These are phyloP conservation scores for Conoideocrella luteorostrata DNA, from an alignment of 2,329 filamentous ascomycete genomes.

Conservation along the genomic window DNA sequence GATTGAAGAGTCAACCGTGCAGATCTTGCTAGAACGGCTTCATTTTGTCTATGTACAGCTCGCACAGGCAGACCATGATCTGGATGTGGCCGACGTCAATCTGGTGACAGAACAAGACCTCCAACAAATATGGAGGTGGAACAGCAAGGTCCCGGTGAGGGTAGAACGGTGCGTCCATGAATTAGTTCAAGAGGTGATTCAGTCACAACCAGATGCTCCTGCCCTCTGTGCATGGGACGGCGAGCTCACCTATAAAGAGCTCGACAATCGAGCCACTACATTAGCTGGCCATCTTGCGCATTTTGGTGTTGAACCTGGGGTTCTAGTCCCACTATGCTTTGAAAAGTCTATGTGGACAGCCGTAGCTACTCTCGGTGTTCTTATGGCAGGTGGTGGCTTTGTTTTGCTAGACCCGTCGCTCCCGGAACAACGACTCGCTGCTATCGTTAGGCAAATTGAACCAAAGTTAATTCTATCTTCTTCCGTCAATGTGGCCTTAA, in stretches of 20 bases:
- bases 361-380: no score
- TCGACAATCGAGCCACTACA: slow-evolving; percentile 8
- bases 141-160: slow-evolving; percentile 6
- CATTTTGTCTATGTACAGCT: no score
- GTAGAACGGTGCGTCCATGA: slow-evolving; percentile 15
- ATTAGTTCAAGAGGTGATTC: slow-evolving; percentile 12
- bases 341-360: no score
- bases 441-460: slow-evolving; percentile 9
- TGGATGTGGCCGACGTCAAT: no score
- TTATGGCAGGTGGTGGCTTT: no score
- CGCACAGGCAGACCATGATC: no score
- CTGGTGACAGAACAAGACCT: not conserved
- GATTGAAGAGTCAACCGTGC: not conserved
- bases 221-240: slow-evolving; percentile 21
- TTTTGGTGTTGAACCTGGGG: no score
- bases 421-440: no score
- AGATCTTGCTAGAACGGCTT: not conserved
- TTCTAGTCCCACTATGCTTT: no score
- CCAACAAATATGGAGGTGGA: slow-evolving; percentile 13
- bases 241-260: slow-evolving; percentile 15
- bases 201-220: slow-evolving; percentile 3
- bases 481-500: not conserved
- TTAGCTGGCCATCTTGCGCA: no score
- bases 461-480: not conserved
- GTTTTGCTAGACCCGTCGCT: no score